Evolutionary conservation across 768 basidiomycete species (phyloP).

Genomic region (Pisolithus orientalis): DNA sequence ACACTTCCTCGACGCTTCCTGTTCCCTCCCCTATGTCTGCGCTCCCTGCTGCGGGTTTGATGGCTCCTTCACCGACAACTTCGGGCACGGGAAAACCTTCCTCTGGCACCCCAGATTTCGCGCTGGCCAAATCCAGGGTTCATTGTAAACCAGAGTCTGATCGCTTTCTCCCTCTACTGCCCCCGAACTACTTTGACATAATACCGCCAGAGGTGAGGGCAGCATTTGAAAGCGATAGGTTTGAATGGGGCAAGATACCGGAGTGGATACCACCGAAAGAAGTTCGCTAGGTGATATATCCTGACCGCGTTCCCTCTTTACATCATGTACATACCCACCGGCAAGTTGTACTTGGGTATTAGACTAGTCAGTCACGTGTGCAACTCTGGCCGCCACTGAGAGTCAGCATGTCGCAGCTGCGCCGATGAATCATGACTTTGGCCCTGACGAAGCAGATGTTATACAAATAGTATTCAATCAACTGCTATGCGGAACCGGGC

Average conservation of each 20-base stretch:
- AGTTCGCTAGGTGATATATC: constrained; percentile 33
- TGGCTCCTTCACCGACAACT: constrained; percentile 23
- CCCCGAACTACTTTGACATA: constrained; percentile 49
- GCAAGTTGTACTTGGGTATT: not conserved
- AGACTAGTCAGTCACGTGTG: not conserved
- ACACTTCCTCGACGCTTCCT: constrained; percentile 13
- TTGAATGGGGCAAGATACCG: constrained; percentile 66
- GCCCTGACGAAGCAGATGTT: constrained; percentile 14
- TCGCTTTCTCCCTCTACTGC: constrained; percentile 52
- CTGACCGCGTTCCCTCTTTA: not conserved
- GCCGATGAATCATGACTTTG: not conserved
- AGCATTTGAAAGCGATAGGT: constrained; percentile 51
- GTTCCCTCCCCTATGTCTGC: constrained; percentile 16
- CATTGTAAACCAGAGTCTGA: constrained; percentile 42
- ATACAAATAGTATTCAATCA: not conserved
- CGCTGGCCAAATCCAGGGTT: constrained; percentile 21
- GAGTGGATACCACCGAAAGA: constrained; percentile 70
- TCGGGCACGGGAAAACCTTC: constrained; percentile 14
- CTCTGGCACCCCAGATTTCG: constrained; percentile 29
- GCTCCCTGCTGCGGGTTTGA: constrained; percentile 14
- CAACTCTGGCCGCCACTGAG: not conserved
- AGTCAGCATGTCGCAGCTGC: too few relatives aligned
- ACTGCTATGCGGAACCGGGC: too few relatives aligned
- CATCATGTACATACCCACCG: not conserved
- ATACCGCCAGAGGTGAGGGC: constrained; percentile 45